Conservation (phyloP, 164 flowering plant species). For the Protea cynaroides region DNA sequence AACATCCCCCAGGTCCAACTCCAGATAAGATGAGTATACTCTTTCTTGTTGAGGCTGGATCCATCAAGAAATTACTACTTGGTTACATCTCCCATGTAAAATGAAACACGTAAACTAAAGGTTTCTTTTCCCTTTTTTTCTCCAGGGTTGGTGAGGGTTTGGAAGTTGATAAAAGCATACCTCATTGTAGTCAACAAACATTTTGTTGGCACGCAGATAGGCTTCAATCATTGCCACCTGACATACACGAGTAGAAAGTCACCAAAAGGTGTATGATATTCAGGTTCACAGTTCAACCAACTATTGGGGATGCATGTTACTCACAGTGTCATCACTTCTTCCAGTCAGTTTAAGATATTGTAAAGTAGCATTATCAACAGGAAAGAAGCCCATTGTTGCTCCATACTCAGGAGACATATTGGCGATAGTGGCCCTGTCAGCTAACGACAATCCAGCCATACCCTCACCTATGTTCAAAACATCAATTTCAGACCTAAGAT, state of each 20-base stretch:
- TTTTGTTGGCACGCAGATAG: constrained; percentile 72
- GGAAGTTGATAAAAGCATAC: constrained; percentile 23
- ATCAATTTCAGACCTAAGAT: background rate
- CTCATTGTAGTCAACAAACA: constrained; percentile 87
- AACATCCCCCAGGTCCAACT: constrained; percentile 59
- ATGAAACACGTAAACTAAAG: background rate
- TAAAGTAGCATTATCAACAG: constrained; percentile 82
- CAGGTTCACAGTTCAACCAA: background rate
- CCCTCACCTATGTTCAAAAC: constrained; percentile 53
- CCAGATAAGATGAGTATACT: constrained; percentile 60
- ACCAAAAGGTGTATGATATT: background rate
- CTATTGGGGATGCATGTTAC: constrained; percentile 8
- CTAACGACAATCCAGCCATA: constrained; percentile 69
- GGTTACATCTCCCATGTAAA: background rate
- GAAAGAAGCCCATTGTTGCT: constrained; percentile 95
- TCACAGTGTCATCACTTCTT: constrained; percentile 81
- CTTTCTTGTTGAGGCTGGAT: constrained; percentile 62
- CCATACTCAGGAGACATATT: constrained; percentile 90
- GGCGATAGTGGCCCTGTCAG: constrained; percentile 84
- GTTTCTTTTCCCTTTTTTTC: background rate
- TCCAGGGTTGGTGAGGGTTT: no score
- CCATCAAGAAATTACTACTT: constrained; percentile 1
- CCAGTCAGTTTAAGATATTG: constrained; percentile 83
- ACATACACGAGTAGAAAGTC: constrained; percentile 1
- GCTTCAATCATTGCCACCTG: constrained; percentile 75